Base-by-base conservation (phyloP, 495 filamentous ascomycete species). In the Neurospora africana region DNA sequence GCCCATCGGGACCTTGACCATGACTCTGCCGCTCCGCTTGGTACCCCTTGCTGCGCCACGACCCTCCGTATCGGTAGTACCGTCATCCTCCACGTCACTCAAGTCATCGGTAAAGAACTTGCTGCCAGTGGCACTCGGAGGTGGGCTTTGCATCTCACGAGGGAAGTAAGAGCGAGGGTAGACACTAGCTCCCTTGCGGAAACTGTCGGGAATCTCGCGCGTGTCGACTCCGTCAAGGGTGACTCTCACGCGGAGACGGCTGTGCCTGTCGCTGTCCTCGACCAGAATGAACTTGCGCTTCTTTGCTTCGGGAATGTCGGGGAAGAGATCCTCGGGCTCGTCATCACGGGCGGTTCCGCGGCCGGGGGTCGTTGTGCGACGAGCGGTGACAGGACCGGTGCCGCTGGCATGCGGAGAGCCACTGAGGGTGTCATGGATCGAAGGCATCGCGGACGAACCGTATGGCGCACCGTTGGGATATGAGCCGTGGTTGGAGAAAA, bases 211-310 rank as follows among this genome's bases (percentile, higher is more conserved):
- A 73, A 98, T 94, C 79, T 98, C 95, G 74, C 92, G 89, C 81
- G 95, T 95, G 73, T 97, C 90, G 70, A 97, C 93, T 21, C 89
- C 87, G 72, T 97, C 93, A 33, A 98, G 87, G 74, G 90, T 93
- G 39, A 97, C 93, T 71, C 93, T 90, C 43, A 98, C 94, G 7
- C 95, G 89, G 10, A 97, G 88, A 67, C 94, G 90, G 38, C 86
- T 86, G 47, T 89, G 88, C 68, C 93, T 90, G 69, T 92, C 91
- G 19, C 86, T 87, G 79, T 98, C 95, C 73, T 97, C 93, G 30
- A 99, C 93, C 4, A 97, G 88, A 75, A 99, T 97, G 79, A 98
- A 98, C 79, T 97, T 99, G 75, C 94, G 91, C 70, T 91, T 92
- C 81, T 96, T 97, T 69, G 89, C 89, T 70, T 93, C 92, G 2